Evolutionary conservation across 2,329 filamentous ascomycete genomes (phyloP).

Genomic region (Xylariaceae sp.): DNA sequence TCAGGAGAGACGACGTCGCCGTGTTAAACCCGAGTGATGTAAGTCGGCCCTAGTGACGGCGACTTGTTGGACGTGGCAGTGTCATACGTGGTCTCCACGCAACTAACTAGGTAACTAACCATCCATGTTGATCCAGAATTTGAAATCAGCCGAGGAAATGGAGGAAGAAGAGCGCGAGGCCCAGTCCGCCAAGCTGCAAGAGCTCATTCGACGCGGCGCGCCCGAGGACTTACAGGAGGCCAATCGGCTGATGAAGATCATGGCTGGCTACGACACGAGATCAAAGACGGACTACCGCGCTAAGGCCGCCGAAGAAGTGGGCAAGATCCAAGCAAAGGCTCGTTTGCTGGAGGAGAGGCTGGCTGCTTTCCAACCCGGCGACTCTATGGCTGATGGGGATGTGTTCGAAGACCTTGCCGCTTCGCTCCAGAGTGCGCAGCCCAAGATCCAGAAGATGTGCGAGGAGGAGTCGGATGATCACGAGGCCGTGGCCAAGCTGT

Average conservation of each 20-base stretch:
- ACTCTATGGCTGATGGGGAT: constrained; percentile 64
- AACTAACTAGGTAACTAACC: background rate
- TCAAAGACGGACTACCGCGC: constrained; percentile 97
- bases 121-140: constrained; percentile 53
- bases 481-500: constrained; percentile 88
- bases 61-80: background rate
- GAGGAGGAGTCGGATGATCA: constrained; percentile 97
- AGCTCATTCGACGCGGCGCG: constrained; percentile 85
- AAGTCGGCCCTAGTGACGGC: constrained; percentile 38
- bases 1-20: constrained; percentile 88
- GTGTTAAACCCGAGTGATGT: constrained; percentile 96
- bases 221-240: constrained; percentile 95
- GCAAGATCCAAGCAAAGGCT: constrained; percentile 93
- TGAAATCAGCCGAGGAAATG: constrained; percentile 97
- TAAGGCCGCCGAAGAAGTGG: constrained; percentile 92
- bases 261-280: constrained; percentile 94
- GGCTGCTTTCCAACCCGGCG: constrained; percentile 74
- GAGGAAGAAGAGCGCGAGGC: constrained; percentile 93
- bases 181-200: constrained; percentile 96
- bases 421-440: constrained; percentile 85
- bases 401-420: constrained; percentile 80
- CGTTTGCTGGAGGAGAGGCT: constrained; percentile 87
- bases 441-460: constrained; percentile 99
- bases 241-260: constrained; percentile 96
- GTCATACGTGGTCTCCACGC: background rate